These are phyloP conservation scores for Cladobotryum protrusum DNA, from an alignment of 2,329 filamentous ascomycete species.

Conservation along the genomic window DNA sequence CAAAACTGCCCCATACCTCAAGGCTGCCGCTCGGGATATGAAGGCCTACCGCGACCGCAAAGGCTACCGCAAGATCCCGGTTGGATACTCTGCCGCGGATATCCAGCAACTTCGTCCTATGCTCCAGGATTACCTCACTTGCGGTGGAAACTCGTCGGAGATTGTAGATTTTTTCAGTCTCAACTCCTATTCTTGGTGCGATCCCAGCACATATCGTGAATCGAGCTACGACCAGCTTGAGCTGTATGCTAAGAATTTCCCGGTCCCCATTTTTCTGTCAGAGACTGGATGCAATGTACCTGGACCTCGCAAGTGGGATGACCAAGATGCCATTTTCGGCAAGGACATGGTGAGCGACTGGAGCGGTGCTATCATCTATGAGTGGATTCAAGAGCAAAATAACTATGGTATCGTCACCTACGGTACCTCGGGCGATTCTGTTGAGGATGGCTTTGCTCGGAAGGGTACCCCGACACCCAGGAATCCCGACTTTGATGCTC, in stretches of 20 bases:
- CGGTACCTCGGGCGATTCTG: constrained; percentile 43
- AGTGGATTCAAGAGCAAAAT: constrained; percentile 84
- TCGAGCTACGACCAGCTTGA: constrained; percentile 68
- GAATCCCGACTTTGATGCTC: constrained; percentile 69
- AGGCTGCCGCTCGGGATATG: constrained; percentile 73
- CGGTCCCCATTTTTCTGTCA: constrained; percentile 83
- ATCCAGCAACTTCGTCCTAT: constrained; percentile 62
- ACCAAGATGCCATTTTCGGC: constrained; percentile 74
- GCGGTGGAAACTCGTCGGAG: constrained; percentile 62
- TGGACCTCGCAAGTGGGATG: constrained; percentile 56
- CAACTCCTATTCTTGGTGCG: constrained; percentile 82
- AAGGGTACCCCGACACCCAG: constrained; percentile 69
- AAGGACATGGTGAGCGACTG: constrained; percentile 60
- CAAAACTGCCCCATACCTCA: constrained; percentile 70
- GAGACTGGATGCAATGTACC: constrained; percentile 77
- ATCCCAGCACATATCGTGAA: constrained; percentile 47
- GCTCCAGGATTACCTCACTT: constrained; percentile 69
- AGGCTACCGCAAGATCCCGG: constrained; percentile 71
- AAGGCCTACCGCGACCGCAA: constrained; percentile 73
- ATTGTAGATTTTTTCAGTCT: constrained; percentile 77
- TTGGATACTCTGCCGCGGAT: constrained; percentile 84
- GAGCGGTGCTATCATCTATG: constrained; percentile 80
- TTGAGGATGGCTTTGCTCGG: constrained; percentile 61
- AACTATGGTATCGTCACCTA: constrained; percentile 78
- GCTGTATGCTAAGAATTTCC: constrained; percentile 60